phyloP scores from a whole-genome alignment of 2,329 filamentous ascomycete species.

The Huntiella abstrusa region DNA sequence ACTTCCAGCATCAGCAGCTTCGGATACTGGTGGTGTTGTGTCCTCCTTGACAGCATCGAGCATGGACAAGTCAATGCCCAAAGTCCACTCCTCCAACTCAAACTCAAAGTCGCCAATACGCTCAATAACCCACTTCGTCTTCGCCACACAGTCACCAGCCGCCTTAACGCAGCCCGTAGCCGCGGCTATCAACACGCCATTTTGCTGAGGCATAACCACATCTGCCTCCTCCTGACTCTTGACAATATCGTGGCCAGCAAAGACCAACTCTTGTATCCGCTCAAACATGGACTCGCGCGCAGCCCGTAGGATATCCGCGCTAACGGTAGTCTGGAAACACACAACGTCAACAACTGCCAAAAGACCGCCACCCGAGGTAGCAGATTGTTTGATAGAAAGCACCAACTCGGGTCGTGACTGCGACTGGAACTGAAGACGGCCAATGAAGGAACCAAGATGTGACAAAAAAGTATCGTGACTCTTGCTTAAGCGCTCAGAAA shows the following conservation, averaged over 20 bases:
- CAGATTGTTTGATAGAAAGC: slow-evolving; percentile 64
- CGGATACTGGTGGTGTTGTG: background rate
- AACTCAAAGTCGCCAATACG: slow-evolving; percentile 82
- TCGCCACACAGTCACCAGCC: slow-evolving; percentile 78
- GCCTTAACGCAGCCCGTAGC: slow-evolving; percentile 78
- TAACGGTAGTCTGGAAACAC: slow-evolving; percentile 54
- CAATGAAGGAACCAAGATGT: slow-evolving; percentile 82
- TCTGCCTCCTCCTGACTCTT: slow-evolving; percentile 52
- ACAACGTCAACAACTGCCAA: slow-evolving; percentile 67
- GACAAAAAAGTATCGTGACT: slow-evolving; percentile 81
- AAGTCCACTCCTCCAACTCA: slow-evolving; percentile 39
- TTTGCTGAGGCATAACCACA: slow-evolving; percentile 63
- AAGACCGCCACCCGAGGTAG: slow-evolving; percentile 61
- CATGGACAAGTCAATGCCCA: slow-evolving; percentile 37
- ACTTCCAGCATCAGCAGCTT: slow-evolving; percentile 14
- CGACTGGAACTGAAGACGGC: slow-evolving; percentile 75
- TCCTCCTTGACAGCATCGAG: slow-evolving; percentile 26
- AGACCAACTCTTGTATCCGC: slow-evolving; percentile 61
- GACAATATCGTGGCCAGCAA: slow-evolving; percentile 64
- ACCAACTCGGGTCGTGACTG: slow-evolving; percentile 72
- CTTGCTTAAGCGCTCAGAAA: slow-evolving; percentile 61
- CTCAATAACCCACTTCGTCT: slow-evolving; percentile 70
- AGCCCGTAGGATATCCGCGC: slow-evolving; percentile 45
- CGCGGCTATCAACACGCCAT: slow-evolving; percentile 53
- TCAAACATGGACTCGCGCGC: slow-evolving; percentile 62